Evolutionary conservation across 2,329 filamentous ascomycete species (phyloP).

Genomic region (Epichloe typhina): DNA sequence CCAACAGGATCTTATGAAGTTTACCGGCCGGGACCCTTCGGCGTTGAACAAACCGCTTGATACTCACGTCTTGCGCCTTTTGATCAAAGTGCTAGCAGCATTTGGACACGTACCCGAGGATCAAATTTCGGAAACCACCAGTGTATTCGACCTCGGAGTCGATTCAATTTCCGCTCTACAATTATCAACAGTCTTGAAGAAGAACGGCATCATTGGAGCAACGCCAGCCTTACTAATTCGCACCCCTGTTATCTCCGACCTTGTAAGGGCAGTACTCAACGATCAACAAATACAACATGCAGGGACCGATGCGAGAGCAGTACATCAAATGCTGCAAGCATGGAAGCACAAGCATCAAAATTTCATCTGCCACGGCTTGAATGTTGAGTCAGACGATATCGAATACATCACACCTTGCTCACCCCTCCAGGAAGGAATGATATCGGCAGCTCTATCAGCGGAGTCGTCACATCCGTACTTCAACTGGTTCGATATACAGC

Average conservation of each 20-base stretch:
- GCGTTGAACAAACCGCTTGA: constrained; percentile 16
- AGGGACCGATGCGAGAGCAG: constrained; percentile 25
- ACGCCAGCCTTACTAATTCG: constrained; percentile 56
- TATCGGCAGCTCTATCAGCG: constrained; percentile 50
- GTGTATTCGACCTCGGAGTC: constrained; percentile 73
- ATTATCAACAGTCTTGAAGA: constrained; percentile 51
- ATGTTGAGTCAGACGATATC: constrained; percentile 37
- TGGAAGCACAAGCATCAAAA: constrained; percentile 48
- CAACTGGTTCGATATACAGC: constrained; percentile 53
- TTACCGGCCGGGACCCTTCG: constrained; percentile 25
- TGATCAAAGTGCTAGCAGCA: constrained; percentile 41
- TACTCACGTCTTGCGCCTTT: constrained; percentile 25
- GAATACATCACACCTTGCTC: constrained; percentile 74
- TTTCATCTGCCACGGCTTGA: constrained; percentile 38
- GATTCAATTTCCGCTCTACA: constrained; percentile 77
- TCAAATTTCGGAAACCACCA: constrained; percentile 41
- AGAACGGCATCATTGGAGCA: constrained; percentile 44
- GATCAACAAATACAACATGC: background rate
- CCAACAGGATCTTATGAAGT: constrained; percentile 45
- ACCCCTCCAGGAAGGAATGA: constrained; percentile 74
- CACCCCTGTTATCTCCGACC: constrained; percentile 36
- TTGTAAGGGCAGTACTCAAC: constrained; percentile 26
- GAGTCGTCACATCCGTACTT: constrained; percentile 54
- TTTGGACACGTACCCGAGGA: constrained; percentile 33
- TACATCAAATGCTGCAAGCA: constrained; percentile 49